Evolutionary conservation across 257 asterid genomes (phyloP).

Genomic region (Nicotiana attenuata): DNA sequence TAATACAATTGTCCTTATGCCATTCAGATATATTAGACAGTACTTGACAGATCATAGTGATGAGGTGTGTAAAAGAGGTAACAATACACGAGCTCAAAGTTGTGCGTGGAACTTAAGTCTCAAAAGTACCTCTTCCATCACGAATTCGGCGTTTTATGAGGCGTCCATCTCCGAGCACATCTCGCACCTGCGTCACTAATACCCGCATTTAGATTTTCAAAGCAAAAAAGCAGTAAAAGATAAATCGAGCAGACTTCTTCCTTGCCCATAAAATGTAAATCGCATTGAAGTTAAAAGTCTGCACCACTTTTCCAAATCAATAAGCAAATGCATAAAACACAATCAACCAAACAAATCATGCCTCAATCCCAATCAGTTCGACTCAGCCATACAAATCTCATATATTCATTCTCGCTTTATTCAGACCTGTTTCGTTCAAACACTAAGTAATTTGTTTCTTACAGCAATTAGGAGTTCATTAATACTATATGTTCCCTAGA

Average conservation of each 20-base stretch:
- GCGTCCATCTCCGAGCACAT: conserved; percentile 98
- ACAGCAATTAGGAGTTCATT: background rate
- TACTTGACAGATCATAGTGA: background rate
- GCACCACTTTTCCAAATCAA: background rate
- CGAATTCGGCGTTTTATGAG: conserved; percentile 78
- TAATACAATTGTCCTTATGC: background rate
- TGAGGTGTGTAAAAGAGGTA: background rate
- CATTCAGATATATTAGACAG: background rate
- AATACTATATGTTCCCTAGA: background rate
- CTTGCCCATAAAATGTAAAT: background rate
- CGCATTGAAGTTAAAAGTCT: background rate
- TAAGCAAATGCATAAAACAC: background rate
- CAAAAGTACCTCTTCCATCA: conserved; percentile 76
- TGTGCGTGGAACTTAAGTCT: background rate
- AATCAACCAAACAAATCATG: background rate
- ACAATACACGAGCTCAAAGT: background rate
- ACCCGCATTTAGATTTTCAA: background rate
- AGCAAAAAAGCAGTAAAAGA: background rate
- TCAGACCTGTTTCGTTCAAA: background rate
- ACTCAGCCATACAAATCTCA: background rate
- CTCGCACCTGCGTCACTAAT: conserved; percentile 64
- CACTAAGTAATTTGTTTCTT: background rate
- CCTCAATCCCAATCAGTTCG: background rate
- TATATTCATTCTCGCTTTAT: background rate
- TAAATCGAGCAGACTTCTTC: background rate